Evolutionary conservation across 345 rosid genomes (phyloP), one percentile per base, ranked within the genome.

Genomic region (Raphanus raphanistrum): DNA sequence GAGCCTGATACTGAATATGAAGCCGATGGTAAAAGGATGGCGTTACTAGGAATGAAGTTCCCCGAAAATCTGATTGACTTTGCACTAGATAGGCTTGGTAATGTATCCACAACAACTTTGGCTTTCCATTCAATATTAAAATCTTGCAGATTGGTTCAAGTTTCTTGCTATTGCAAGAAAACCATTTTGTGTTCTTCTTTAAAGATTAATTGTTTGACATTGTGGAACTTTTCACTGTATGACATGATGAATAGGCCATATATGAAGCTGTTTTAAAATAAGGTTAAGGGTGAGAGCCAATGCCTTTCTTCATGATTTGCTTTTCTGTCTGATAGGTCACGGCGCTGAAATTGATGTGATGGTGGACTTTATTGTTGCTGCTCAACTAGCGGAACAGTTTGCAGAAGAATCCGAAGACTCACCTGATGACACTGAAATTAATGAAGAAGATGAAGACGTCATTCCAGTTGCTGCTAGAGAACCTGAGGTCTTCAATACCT

Each of bases 291-390:
- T 16, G 4, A 54, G 17, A 71, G 15, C 16, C 54, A 45, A 12
- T 45, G 13, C 64, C 32, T 50, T 50, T 3, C 36, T 55, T 68
- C 66, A 68, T 75, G 29, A 35, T 78, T 55, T 29, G 73, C 15
- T 82, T 67, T 68, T 63, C 60, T 79, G 61, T 21, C 55, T 80
- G 32, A 61, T 83, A 92, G 99, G 92, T 76, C 79, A 82, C 71
- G 79, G 85, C 75, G 86, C 90, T 27, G 82, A 86, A 11, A 43
- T 92, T 54, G 82, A 84, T 77, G 96, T 88, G 81, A 71, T 95
- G 70, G 92, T 92, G 70, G 98, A 95, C 80, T 92, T 86, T 80
- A 91, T 95, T 60, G 68, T 74, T 72, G 97, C 99, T 87, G 85
- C 94, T 72, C 97, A 90, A 63, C 82, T 87, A 85, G 91, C 94